These are phyloP conservation scores for Neonectria faginata DNA, from an alignment of 2,329 filamentous ascomycete genomes.

Conservation along the genomic window DNA sequence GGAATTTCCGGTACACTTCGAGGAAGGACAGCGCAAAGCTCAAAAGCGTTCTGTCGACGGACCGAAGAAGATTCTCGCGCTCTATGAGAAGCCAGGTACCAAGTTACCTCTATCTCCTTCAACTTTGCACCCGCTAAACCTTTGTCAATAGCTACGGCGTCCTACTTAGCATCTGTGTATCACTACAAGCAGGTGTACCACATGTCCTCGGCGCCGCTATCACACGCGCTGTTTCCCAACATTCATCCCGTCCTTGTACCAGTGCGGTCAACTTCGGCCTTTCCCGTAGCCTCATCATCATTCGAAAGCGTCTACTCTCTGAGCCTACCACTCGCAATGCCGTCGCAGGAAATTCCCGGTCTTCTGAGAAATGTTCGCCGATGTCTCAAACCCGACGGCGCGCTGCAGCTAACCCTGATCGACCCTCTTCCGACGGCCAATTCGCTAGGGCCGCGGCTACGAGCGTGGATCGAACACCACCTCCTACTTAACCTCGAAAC, in stretches of 20 bases:
- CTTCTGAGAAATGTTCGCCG: slow-evolving; percentile 68
- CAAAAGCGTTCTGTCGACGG: slow-evolving; percentile 25
- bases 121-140: neutral
- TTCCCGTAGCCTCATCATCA: slow-evolving; percentile 54
- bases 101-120: neutral
- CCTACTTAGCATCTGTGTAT: slow-evolving; percentile 61
- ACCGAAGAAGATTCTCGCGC: slow-evolving; percentile 56
- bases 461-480: slow-evolving; percentile 71
- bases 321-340: slow-evolving; percentile 59
- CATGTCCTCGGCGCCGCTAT: slow-evolving; percentile 57
- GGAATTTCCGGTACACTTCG: slow-evolving; percentile 47
- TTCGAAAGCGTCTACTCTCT: slow-evolving; percentile 62
- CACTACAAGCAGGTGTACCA: slow-evolving; percentile 57
- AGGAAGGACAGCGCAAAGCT: neutral
- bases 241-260: slow-evolving; percentile 55
- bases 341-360: slow-evolving; percentile 66
- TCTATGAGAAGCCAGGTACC: slow-evolving; percentile 64
- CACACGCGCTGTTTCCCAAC: slow-evolving; percentile 53
- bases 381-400: slow-evolving; percentile 65
- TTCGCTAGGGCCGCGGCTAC: slow-evolving; percentile 68
- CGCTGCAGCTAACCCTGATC: slow-evolving; percentile 71
- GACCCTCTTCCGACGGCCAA: slow-evolving; percentile 69
- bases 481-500: slow-evolving; percentile 70
- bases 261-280: slow-evolving; percentile 49
- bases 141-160: slow-evolving; percentile 57